phyloP scores from a whole-genome alignment of 2,329 filamentous ascomycete genomes.

The Botrytis deweyae region DNA sequence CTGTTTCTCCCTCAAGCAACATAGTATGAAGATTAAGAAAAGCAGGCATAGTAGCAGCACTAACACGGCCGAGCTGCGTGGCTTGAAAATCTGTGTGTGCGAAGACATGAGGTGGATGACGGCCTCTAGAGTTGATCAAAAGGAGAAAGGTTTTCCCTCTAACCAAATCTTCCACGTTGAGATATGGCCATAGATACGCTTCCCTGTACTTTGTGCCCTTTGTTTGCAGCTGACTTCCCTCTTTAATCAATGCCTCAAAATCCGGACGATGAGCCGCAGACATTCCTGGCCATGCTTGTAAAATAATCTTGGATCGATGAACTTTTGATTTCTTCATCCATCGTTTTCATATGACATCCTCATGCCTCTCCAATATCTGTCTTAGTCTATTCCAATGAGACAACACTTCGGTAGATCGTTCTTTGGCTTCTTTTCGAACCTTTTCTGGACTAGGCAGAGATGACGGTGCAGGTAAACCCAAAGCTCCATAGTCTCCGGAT shows the following conservation, averaged over 20 bases:
- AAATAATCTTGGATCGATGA: conserved; percentile 48
- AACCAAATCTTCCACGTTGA: conserved; percentile 57
- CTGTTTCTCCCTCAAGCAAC: conserved; percentile 39
- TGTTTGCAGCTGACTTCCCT: conserved; percentile 25
- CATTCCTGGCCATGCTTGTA: conserved; percentile 52
- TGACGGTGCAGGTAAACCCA: not conserved
- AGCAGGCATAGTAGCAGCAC: conserved; percentile 30
- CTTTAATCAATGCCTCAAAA: conserved; percentile 40
- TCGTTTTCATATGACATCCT: conserved; percentile 51
- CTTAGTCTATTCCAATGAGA: conserved; percentile 24
- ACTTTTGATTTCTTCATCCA: conserved; percentile 54
- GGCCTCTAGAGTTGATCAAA: conserved; percentile 53
- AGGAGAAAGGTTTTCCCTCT: conserved; percentile 47
- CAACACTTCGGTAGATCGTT: conserved; percentile 21
- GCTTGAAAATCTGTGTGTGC: conserved; percentile 46
- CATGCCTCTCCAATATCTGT: conserved; percentile 50
- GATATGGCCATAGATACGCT: conserved; percentile 51
- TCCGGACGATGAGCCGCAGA: conserved; percentile 52
- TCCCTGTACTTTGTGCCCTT: conserved; percentile 36
- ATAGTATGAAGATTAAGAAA: conserved; percentile 41
- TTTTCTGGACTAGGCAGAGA: conserved; percentile 16
- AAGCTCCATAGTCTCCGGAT: not conserved
- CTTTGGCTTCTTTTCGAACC: conserved; percentile 22
- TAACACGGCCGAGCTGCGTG: conserved; percentile 38
- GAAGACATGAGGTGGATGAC: conserved; percentile 49